A percentile compares a stretch with the other conserved stretches of the same genome.
These are phyloP conservation scores for Lunasporangiospora selenospora DNA, from an alignment of 192 early-diverging fungal genomes.

Conservation along the genomic window DNA sequence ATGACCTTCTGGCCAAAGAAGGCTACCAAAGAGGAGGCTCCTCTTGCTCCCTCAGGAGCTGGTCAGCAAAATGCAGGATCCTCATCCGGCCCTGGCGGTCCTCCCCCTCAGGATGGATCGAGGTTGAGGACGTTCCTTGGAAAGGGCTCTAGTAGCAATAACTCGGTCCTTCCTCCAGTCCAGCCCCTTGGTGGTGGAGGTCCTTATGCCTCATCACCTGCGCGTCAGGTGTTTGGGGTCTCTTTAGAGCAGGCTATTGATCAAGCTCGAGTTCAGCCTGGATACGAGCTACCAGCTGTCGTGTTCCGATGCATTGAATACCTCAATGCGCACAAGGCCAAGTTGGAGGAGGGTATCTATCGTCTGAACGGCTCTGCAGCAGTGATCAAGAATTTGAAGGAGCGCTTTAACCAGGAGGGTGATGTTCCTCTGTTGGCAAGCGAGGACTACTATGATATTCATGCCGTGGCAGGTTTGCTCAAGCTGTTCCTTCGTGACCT, in stretches of 20 bases:
- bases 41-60: neutral
- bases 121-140: slow-evolving; percentile 18
- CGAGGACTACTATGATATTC: slow-evolving; percentile 82
- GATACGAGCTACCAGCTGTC: slow-evolving; percentile 87
- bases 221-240: slow-evolving; percentile 80
- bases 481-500: slow-evolving; percentile 94
- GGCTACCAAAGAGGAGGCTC: slow-evolving; percentile 13
- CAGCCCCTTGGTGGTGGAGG: too few species aligned
- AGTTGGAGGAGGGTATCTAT: slow-evolving; percentile 94
- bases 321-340: slow-evolving; percentile 88
- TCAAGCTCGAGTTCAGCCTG: slow-evolving; percentile 74
- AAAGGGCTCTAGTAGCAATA: slow-evolving; percentile 10
- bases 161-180: too few species aligned
- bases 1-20: slow-evolving; percentile 49
- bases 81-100: neutral
- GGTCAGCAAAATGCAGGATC: neutral
- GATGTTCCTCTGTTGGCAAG: slow-evolving; percentile 72
- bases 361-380: slow-evolving; percentile 82
- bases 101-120: slow-evolving; percentile 14
- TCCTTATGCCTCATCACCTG: too few species aligned
- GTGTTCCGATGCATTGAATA: slow-evolving; percentile 98
- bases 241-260: slow-evolving; percentile 83
- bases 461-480: slow-evolving; percentile 90
- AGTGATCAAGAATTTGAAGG: slow-evolving; percentile 78
- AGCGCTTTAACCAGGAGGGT: slow-evolving; percentile 83